These are phyloP conservation scores for Pyrenochaeta sp. DNA, from an alignment of 2,329 filamentous ascomycete genomes.

Conservation along the genomic window DNA sequence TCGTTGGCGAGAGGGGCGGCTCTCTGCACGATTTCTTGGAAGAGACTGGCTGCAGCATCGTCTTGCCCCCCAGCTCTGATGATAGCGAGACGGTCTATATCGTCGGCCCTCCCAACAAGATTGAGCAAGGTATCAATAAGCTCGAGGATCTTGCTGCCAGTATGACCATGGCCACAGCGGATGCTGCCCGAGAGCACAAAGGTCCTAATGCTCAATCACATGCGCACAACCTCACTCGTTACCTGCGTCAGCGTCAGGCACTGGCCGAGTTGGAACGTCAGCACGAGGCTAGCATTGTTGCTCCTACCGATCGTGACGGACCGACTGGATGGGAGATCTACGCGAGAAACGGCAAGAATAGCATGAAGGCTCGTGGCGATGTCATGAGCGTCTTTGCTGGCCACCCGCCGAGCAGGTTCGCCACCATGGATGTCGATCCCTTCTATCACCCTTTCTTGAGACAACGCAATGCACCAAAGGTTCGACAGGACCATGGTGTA, in stretches of 20 bases:
- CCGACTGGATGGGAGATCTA: conserved; percentile 88
- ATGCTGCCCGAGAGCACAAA: conserved; percentile 82
- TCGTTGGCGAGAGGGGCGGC: conserved; percentile 83
- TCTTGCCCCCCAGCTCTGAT: conserved; percentile 77
- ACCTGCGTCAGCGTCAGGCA: conserved; percentile 82
- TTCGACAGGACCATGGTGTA: conserved; percentile 76
- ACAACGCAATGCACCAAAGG: conserved; percentile 67
- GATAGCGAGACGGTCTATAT: conserved; percentile 87
- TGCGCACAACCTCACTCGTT: conserved; percentile 85
- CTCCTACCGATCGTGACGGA: conserved; percentile 73
- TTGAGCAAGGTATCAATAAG: conserved; percentile 79
- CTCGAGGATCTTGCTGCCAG: conserved; percentile 88
- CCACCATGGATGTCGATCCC: conserved; percentile 73
- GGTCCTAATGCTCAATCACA: conserved; percentile 78
- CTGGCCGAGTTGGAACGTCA: conserved; percentile 82
- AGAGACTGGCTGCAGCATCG: conserved; percentile 88
- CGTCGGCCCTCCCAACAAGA: conserved; percentile 77
- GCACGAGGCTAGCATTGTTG: conserved; percentile 87
- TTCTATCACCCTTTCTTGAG: conserved; percentile 81
- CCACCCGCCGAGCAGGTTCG: conserved; percentile 77
- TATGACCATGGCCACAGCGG: conserved; percentile 85
- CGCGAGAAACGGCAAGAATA: conserved; percentile 84
- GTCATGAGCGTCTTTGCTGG: conserved; percentile 77
- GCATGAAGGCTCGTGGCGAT: conserved; percentile 76
- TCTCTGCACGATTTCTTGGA: conserved; percentile 86